phyloP scores from a whole-genome alignment of 2,329 filamentous ascomycete genomes.

The Colletotrichum acutatum region DNA sequence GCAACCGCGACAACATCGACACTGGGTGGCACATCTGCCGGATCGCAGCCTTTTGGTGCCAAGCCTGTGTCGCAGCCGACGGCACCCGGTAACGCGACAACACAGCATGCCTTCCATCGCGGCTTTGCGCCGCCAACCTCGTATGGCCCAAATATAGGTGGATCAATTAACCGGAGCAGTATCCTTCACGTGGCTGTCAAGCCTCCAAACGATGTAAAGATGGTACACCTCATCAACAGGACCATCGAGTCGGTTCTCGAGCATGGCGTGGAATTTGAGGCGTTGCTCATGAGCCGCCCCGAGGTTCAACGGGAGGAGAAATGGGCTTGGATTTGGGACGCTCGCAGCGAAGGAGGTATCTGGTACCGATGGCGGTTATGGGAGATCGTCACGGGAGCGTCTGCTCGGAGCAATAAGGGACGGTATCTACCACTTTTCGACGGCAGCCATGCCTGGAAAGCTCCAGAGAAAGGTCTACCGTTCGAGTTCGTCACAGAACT shows the following conservation, averaged over 20 bases:
- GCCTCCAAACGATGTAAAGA: slow-evolving; percentile 80
- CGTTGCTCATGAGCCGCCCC: slow-evolving; percentile 86
- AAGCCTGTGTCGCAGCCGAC: slow-evolving; percentile 65
- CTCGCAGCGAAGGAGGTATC: slow-evolving; percentile 79
- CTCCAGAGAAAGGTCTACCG: slow-evolving; percentile 76
- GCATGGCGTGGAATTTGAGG: slow-evolving; percentile 89
- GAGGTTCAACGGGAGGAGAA: slow-evolving; percentile 88
- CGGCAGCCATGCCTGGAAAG: slow-evolving; percentile 79
- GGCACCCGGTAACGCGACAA: slow-evolving; percentile 48
- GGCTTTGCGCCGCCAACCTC: slow-evolving; percentile 83
- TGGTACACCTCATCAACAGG: slow-evolving; percentile 86
- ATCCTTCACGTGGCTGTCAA: slow-evolving; percentile 77
- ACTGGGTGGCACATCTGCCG: slow-evolving; percentile 56
- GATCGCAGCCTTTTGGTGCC: slow-evolving; percentile 81
- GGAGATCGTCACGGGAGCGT: slow-evolving; percentile 80
- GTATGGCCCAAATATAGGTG: slow-evolving; percentile 61
- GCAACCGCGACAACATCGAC: slow-evolving; percentile 54
- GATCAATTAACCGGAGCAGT: slow-evolving; percentile 54
- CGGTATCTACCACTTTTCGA: slow-evolving; percentile 78
- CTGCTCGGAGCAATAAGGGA: slow-evolving; percentile 55
- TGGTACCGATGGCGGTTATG: slow-evolving; percentile 96
- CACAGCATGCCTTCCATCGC: slow-evolving; percentile 60
- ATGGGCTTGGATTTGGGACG: slow-evolving; percentile 95
- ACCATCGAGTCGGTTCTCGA: slow-evolving; percentile 83
- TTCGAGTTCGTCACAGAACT: slow-evolving; percentile 85